Base-by-base conservation (phyloP, 495 filamentous ascomycete species). In the Peziza echinospora region DNA sequence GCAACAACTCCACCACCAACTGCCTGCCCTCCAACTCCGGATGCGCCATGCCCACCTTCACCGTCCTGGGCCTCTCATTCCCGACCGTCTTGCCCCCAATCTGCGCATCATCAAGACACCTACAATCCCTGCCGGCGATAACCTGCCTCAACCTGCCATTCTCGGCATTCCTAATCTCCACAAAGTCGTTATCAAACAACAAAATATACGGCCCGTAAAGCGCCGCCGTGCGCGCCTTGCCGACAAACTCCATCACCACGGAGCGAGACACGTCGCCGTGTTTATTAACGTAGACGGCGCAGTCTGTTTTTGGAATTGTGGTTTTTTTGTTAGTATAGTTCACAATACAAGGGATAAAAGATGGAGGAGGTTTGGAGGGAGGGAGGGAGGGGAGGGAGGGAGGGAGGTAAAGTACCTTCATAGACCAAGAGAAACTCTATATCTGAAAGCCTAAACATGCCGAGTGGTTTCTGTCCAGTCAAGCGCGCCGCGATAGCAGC, bases 221-320 rank as follows among this genome's bases (percentile, higher is more conserved):
- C 47, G 82, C 85, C 2, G 71, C 71, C 2, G 65, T 66, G 44
- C 67, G 68, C 7, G 87, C 89, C 53, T 78, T 83, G 47, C 91
- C 91, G 3, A 93, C 85, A 62, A 94, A 96, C 55, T 94, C 84
- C 83, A 96, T 91, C 48, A 99, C 82, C 47, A 96, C 83, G 26
- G 75, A 78, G 41, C 89, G 77, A 26, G 76, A 83, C 16, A 99
- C 82, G 47, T 96, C 89, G 50, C 89, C 91, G 60, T 94, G 85
- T 62, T 96, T 93, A 64, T 96, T 92, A 61, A 93, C 84, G 51
- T 96, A 99, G 1, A 96, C 84, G 19, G 84, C 89, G 51, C 87
- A 93, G 59, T 93, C 84, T 46, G 5, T 21, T 41, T 46, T 17
- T 17, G 19, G 6, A 13, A 17, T 37, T 37, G n/a, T n/a, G n/a